Conservation (phyloP, 352 stramenopile genomes). For the Phytophthora hibernalis region DNA sequence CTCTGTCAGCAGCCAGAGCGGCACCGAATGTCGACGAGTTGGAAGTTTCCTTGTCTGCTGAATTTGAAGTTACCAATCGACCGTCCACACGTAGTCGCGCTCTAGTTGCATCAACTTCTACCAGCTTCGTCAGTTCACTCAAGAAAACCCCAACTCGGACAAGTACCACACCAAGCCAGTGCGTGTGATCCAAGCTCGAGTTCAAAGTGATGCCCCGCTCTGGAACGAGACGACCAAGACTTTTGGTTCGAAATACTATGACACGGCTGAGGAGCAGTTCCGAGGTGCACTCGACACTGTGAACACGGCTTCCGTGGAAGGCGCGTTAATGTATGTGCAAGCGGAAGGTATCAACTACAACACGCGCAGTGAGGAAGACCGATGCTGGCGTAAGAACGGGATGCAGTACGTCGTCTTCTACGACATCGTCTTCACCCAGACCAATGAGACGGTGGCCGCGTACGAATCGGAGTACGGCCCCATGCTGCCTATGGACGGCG, state of each 20-base stretch:
- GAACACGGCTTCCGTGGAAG: conserved; percentile 57
- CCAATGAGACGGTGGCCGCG: conserved; percentile 34
- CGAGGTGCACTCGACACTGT: conserved; percentile 46
- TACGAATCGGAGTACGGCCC: conserved; percentile 45
- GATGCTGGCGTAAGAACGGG: conserved; percentile 45
- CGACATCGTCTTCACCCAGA: conserved; percentile 42
- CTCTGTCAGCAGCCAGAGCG: conserved; percentile 13
- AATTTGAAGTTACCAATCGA: conserved; percentile 26
- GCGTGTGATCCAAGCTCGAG: conserved; percentile 64
- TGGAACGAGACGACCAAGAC: conserved; percentile 52
- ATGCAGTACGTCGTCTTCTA: conserved; percentile 52
- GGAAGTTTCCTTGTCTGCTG: conserved; percentile 30
- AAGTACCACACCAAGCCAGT: conserved; percentile 66
- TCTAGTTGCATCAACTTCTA: conserved; percentile 21
- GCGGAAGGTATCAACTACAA: conserved; percentile 64
- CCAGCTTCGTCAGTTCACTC: conserved; percentile 33
- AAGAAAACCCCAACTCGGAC: conserved; percentile 45
- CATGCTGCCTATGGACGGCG: conserved; percentile 47
- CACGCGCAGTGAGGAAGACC: conserved; percentile 26
- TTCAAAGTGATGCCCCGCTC: conserved; percentile 60
- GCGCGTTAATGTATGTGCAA: conserved; percentile 58
- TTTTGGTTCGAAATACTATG: conserved; percentile 52
- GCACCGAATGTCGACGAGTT: conserved; percentile 6
- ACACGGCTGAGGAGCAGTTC: conserved; percentile 42
- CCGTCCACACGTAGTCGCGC: conserved; percentile 15